Evolutionary conservation across 2,329 filamentous ascomycete genomes (phyloP), one percentile per base, ranked within the genome.

Genomic region (Fusarium sp.): DNA sequence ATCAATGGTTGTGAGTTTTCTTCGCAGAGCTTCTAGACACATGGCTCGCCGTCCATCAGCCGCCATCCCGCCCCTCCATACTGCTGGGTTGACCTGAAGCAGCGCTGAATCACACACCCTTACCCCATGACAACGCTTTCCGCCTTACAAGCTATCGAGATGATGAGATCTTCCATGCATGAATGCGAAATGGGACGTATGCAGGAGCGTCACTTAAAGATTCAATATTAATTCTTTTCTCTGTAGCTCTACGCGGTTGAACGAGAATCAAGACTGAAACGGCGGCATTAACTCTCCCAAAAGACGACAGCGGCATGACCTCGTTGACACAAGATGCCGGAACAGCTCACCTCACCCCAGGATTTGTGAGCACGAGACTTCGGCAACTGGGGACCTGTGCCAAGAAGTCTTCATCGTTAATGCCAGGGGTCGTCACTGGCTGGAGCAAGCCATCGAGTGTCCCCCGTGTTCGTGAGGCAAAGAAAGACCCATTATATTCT

Each of bases 261-360:
- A 42, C 26, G 25, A 40, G 42, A 54, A 36, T 9, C 8, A 11
- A 19, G 19, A 5, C 35, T 15, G 50, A 53, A 12, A 26, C 25
- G 43, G 57, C 46, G 56, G 52, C 38, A 19, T 56, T 22, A 62
- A 58, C 41, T 40, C 61, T 36, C 44, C 46, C 26, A 36, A 51
- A 51, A 25, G 47, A 45, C 31, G 38, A 64, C 38, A 54, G 46
- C 34, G 42, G 40, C n/a, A 34, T 44, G 29, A 56, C 51, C 44
- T 53, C 29, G 52, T 48, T 52, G 42, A 53, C 15, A 28, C 38
- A 44, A 51, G 57, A 47, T 38, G 15, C 39, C 62, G 58, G 34
- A 62, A 65, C 47, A 59, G 52, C 52, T 62, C 61, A 65, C 40
- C 61, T 62, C 61, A 65, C 61, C 57, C 61, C 61, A 62, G 61